These are phyloP conservation scores for Kuraishia piskuri DNA, from an alignment of 805 yeast species.

Conservation along the genomic window DNA sequence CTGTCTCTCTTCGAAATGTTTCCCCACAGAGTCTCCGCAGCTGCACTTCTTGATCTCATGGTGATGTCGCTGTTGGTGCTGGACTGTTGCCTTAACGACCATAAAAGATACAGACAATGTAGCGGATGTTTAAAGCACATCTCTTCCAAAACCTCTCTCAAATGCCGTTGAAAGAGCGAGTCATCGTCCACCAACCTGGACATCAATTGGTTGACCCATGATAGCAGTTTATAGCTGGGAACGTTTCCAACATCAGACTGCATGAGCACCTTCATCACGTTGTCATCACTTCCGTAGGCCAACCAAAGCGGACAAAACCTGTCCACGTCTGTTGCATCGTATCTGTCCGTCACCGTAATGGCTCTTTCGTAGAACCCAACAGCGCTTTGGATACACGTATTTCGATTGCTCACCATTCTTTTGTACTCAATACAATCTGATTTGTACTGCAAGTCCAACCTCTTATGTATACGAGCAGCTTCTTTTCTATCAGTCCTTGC, in stretches of 20 bases:
- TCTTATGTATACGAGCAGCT: conserved; percentile 43
- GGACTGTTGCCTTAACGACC: conserved; percentile 44
- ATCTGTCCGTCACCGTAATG: conserved; percentile 31
- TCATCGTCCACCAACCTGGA: conserved; percentile 52
- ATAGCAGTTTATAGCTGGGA: conserved; percentile 55
- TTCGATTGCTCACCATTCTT: conserved; percentile 23
- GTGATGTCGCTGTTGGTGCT: conserved; percentile 27
- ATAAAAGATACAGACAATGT: conserved; percentile 58
- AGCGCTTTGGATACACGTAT: conserved; percentile 41
- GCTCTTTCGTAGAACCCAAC: conserved; percentile 51
- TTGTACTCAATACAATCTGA: conserved; percentile 41
- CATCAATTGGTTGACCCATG: conserved; percentile 79
- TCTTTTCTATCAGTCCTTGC: conserved; percentile 39
- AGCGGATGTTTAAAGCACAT: conserved; percentile 56
- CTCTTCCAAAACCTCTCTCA: conserved; percentile 37
- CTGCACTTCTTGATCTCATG: conserved; percentile 36
- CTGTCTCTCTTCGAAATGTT: conserved; percentile 21
- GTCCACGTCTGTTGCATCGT: conserved; percentile 52
- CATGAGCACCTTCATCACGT: conserved; percentile 19
- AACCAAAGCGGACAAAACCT: conserved; percentile 82
- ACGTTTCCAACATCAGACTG: conserved; percentile 27
- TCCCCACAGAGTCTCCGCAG: conserved; percentile 42
- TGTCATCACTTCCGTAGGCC: conserved; percentile 35
- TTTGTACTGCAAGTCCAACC: conserved; percentile 35
- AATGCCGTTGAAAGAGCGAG: conserved; percentile 41